Percentiles rank a stretch among this genome's conserved stretches.
These are phyloP conservation scores for Orbilia ellipsospora DNA, from an alignment of 2,329 filamentous ascomycete species.

Conservation along the genomic window DNA sequence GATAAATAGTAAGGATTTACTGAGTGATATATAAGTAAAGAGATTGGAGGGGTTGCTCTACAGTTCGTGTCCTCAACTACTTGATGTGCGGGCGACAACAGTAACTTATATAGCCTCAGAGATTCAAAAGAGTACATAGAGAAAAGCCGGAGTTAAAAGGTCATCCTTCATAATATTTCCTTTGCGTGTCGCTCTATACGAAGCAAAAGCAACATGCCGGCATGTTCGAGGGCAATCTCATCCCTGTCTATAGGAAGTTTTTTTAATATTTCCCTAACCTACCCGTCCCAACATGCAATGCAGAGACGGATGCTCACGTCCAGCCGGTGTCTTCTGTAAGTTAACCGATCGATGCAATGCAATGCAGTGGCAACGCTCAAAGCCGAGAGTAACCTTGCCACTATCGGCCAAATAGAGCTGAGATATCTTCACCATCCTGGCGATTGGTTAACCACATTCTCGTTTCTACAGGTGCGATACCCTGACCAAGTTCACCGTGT, in stretches of 20 bases:
- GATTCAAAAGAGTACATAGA: not conserved
- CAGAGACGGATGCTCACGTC: not conserved
- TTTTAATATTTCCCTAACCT: not conserved
- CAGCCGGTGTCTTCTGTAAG: not conserved
- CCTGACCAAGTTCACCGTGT: not conserved
- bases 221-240: too few species aligned
- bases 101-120: not conserved
- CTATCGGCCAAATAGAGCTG: not conserved
- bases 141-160: too few species aligned
- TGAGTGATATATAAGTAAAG: too few species aligned
- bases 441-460: slow-evolving; percentile 30
- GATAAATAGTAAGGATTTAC: too few species aligned
- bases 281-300: not conserved
- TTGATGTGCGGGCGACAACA: not conserved
- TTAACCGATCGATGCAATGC: not conserved
- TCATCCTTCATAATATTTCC: too few species aligned
- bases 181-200: too few species aligned
- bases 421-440: slow-evolving; percentile 10
- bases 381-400: slow-evolving; percentile 18
- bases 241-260: not conserved
- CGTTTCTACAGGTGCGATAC: slow-evolving; percentile 35
- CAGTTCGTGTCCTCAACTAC: not conserved
- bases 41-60: too few species aligned
- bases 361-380: not conserved
- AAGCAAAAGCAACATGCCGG: too few species aligned